These are phyloP conservation scores for Sphagnum fallax DNA, from an alignment of 228 moss, liverwort and hornwort species.

Conservation along the genomic window DNA sequence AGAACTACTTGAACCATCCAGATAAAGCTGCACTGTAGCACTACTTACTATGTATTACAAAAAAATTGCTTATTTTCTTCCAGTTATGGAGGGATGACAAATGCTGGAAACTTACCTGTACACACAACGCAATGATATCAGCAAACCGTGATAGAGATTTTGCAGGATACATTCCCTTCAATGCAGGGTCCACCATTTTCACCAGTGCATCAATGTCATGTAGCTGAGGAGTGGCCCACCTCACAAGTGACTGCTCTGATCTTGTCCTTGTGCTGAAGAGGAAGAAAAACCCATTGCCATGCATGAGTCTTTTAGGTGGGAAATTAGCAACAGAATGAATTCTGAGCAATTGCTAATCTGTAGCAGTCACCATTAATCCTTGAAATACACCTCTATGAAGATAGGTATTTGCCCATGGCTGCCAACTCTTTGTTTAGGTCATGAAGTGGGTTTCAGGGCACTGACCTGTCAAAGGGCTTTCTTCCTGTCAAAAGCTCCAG, in stretches of 20 bases:
- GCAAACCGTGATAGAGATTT: slow-evolving; percentile 77
- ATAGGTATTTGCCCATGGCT: too few relatives aligned
- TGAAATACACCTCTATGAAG: background rate
- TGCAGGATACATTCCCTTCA: slow-evolving; percentile 62
- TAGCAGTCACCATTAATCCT: background rate
- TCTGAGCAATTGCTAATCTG: background rate
- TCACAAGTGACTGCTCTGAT: slow-evolving; percentile 51
- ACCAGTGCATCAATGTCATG: slow-evolving; percentile 61
- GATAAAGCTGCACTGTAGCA: too few relatives aligned
- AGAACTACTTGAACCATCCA: too few relatives aligned
- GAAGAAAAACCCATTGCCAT: background rate
- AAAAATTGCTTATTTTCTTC: too few relatives aligned
- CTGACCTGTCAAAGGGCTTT: slow-evolving; percentile 53
- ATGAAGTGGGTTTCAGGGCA: background rate
- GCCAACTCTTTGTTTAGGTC: background rate
- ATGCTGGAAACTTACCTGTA: slow-evolving; percentile 34
- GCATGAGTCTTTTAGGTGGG: background rate
- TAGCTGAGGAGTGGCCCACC: slow-evolving; percentile 65
- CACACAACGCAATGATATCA: slow-evolving; percentile 61
- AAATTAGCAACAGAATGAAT: background rate
- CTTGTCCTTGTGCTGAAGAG: slow-evolving; percentile 36
- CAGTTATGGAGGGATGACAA: too few relatives aligned
- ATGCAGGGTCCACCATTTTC: slow-evolving; percentile 57
- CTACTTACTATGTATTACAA: too few relatives aligned
- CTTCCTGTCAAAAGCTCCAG: slow-evolving; percentile 63